Evolutionary conservation across 768 basidiomycete species (phyloP), one percentile per base, ranked within the genome.

Genomic region (Hygrophorus pudorinus): DNA sequence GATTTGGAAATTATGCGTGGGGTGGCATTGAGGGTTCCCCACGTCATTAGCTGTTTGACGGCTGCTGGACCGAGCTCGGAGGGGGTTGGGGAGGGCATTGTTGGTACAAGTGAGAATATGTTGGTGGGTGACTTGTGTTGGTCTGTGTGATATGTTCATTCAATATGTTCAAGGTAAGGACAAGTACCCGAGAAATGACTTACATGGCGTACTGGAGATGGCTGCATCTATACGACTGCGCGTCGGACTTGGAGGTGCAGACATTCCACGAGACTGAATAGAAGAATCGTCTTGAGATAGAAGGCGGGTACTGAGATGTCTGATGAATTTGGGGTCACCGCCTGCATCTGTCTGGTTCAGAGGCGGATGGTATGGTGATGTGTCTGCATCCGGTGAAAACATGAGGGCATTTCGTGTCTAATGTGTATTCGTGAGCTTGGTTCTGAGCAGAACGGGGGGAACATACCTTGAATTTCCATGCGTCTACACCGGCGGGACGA

Each of bases 1-100:
- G 72, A 64, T 53, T 74, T 68, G 9, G 79, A 78, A 51, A 98
- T 74, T 4, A 96, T 73, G 42, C 94, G 81, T 2, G 96, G 96
- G 7, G 96, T 98, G 12, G 87, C 83, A 51, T 82, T 79, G 17
- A 98, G 70, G 10, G 90, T 92, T 1, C 96, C 96, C 91, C 90
- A 93, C 10, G 96, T 99, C 85, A 98, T 91, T 12, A 99, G 75
- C 52, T 97, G 83, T 55, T 91, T 90, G 41, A 98, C 72, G 1
- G 88, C 85, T 4, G 71, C 66, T 1, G 91, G 78, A 0, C 87
- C 88, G 37, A 97, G 74, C 54, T 87, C 71, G 4, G 79, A 73
- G 0, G 91, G 81, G 5, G 85, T 86, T 1, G 92, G 92, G 0
- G 92, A 89, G 2, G 96, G 94, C 8, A 94, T 62, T 44, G 78